Conservation (phyloP, 177 flowering plant genomes). For the Vitis hybrid region DNA sequence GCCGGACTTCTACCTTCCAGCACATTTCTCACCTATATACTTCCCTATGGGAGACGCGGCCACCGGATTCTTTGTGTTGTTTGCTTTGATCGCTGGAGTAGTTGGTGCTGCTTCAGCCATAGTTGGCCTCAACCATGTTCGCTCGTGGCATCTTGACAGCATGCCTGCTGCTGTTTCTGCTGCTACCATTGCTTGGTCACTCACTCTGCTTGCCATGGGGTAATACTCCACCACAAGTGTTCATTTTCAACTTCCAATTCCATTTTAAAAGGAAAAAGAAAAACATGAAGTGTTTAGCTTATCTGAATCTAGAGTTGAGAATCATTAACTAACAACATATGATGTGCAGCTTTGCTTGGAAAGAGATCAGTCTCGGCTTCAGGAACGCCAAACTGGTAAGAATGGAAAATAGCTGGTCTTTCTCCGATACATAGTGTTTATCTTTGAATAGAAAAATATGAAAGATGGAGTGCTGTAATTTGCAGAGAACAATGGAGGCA, state of each 20-base stretch:
- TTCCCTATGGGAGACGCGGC: conserved; percentile 78
- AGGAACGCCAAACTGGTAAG: conserved; percentile 80
- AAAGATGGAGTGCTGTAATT: background rate
- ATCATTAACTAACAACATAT: background rate
- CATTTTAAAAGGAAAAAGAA: background rate
- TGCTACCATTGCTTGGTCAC: conserved; percentile 61
- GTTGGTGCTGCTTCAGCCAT: conserved; percentile 60
- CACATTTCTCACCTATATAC: conserved; percentile 61
- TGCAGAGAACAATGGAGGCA: conserved; percentile 97
- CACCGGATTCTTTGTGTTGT: conserved; percentile 68
- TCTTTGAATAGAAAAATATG: background rate
- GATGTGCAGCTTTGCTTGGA: conserved; percentile 76
- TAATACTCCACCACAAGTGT: conserved; percentile 12
- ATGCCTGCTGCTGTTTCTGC: conserved; percentile 51
- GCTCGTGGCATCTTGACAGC: conserved; percentile 46
- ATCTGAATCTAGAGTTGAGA: too few species aligned
- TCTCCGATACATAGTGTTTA: background rate
- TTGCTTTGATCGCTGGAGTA: conserved; percentile 59
- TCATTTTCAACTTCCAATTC: background rate
- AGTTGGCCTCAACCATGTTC: conserved; percentile 48
- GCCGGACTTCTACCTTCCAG: conserved; percentile 51
- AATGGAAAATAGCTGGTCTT: background rate
- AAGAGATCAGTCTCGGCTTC: conserved; percentile 57
- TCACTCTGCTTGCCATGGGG: conserved; percentile 76
- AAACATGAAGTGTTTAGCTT: too few species aligned